Percentiles rank a stretch among this genome's conserved stretches.
Conservation (phyloP, 257 asterid genomes). For the Forsythia viridissima region DNA sequence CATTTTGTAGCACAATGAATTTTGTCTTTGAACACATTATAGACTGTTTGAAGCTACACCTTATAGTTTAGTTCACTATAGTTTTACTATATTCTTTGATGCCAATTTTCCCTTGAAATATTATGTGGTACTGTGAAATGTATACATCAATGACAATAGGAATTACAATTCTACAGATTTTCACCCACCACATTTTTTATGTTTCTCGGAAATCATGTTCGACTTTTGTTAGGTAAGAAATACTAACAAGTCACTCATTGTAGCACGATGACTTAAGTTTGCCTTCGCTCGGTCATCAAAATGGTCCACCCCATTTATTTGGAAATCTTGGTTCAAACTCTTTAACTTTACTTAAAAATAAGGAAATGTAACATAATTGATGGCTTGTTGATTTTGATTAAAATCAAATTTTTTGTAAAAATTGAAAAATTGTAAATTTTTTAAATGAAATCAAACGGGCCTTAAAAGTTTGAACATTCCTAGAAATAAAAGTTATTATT, state of each 20-base stretch:
- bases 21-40: constrained; percentile 21
- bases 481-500: too few species aligned
- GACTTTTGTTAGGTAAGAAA: neutral
- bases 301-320: too few species aligned
- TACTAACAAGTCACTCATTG: neutral
- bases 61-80: constrained; percentile 32
- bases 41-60: constrained; percentile 20
- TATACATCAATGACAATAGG: constrained; percentile 26
- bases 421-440: too few species aligned
- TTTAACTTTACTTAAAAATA: too few species aligned
- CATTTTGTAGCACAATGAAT: constrained; percentile 22
- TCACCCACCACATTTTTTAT: constrained; percentile 5
- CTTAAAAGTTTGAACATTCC: too few species aligned
- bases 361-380: too few species aligned
- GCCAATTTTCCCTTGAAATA: constrained; percentile 10
- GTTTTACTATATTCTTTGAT: constrained; percentile 24
- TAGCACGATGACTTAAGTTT: neutral
- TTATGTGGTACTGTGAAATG: constrained; percentile 24
- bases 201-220: neutral
- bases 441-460: too few species aligned
- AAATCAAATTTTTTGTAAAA: too few species aligned
- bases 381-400: too few species aligned
- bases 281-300: too few species aligned
- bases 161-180: constrained; percentile 6
- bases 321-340: too few species aligned